Percentiles rank a stretch among this genome's conserved stretches.
Conservation (phyloP, 164 flowering plant species). For the Nelumbo lutea region DNA sequence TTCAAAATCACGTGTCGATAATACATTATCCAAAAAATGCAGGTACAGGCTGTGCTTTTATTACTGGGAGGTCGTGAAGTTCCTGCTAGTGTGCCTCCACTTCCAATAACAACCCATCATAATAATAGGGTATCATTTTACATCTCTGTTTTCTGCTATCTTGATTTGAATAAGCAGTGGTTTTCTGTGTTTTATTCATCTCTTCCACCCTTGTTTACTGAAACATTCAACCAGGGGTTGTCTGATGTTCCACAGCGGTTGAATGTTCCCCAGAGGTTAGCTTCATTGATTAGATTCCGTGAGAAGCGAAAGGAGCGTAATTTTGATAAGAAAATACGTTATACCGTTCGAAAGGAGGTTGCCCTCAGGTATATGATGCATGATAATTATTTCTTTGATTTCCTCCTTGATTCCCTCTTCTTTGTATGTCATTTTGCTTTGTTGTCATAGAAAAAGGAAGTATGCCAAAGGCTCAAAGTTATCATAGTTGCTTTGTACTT, state of each 20-base stretch:
- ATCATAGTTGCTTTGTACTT: too few relatives aligned
- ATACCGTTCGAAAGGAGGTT: conserved; percentile 71
- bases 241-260: conserved; percentile 28
- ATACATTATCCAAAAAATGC: conserved; percentile 7
- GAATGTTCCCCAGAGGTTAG: conserved; percentile 57
- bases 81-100: conserved; percentile 21
- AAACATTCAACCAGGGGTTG: conserved; percentile 22
- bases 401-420: not conserved
- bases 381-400: not conserved
- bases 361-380: conserved; percentile 47
- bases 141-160: not conserved
- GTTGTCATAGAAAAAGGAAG: not conserved
- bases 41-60: conserved; percentile 71
- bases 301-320: conserved; percentile 68
- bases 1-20: not conserved
- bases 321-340: conserved; percentile 72
- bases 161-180: not conserved
- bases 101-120: conserved; percentile 17
- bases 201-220: conserved; percentile 3
- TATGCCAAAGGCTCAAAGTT: too few relatives aligned
- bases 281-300: conserved; percentile 58
- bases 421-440: too few relatives aligned
- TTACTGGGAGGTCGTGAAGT: conserved; percentile 65
- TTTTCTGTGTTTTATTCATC: not conserved
- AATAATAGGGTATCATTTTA: conserved; percentile 40